Evolutionary conservation across 495 filamentous ascomycete genomes (phyloP).

Genomic region (Penicillium lagena): DNA sequence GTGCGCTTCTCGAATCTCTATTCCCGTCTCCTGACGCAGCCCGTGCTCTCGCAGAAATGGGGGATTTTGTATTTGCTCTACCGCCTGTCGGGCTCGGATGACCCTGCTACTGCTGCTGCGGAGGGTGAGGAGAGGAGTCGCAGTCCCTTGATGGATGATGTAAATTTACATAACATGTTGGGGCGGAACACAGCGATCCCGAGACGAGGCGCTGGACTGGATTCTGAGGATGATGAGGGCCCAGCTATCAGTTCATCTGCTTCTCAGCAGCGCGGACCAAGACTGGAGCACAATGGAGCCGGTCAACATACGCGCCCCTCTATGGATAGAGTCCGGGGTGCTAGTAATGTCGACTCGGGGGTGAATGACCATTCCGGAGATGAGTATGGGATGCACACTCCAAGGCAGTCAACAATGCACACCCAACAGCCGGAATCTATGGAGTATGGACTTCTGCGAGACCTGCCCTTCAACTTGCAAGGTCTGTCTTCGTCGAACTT

Average conservation of each 20-base stretch:
- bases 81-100: slow-evolving; percentile 61
- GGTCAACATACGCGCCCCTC: slow-evolving; percentile 6
- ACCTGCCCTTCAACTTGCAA: slow-evolving; percentile 91
- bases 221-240: slow-evolving; percentile 37
- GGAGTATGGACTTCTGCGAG: slow-evolving; percentile 76
- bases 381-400: slow-evolving; percentile 9
- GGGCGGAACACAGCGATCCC: slow-evolving; percentile 18
- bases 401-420: slow-evolving; percentile 7
- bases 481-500: slow-evolving; percentile 83
- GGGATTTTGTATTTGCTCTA: slow-evolving; percentile 87
- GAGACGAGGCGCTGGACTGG: slow-evolving; percentile 14
- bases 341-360: slow-evolving; percentile 9
- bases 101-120: slow-evolving; percentile 2
- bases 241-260: slow-evolving; percentile 40
- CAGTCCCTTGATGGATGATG: slow-evolving; percentile 34
- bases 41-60: slow-evolving; percentile 93
- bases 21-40: slow-evolving; percentile 76
- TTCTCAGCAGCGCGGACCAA: slow-evolving; percentile 28
- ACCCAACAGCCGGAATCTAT: slow-evolving; percentile 39
- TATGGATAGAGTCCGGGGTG: slow-evolving; percentile 10
- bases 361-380: slow-evolving; percentile 9
- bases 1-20: slow-evolving; percentile 83
- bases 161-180: slow-evolving; percentile 30
- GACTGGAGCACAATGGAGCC: slow-evolving; percentile 15
- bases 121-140: slow-evolving; percentile 27